These are phyloP conservation scores for Plectosphaerella cucumerina DNA, from an alignment of 2,329 filamentous ascomycete species.

Conservation along the genomic window DNA sequence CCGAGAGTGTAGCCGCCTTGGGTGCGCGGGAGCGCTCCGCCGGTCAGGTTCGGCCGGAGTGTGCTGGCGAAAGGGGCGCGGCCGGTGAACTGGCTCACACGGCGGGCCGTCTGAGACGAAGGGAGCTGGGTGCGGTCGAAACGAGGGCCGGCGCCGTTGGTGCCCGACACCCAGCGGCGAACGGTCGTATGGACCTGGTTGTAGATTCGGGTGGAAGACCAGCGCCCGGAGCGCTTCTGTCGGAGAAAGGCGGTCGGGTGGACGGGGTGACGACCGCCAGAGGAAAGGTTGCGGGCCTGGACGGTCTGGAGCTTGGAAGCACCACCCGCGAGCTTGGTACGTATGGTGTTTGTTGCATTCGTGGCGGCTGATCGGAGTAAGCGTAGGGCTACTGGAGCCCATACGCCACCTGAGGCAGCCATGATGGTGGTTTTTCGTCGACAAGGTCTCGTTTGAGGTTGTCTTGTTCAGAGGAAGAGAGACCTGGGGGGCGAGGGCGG, in stretches of 20 bases:
- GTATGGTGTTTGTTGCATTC: slow-evolving; percentile 47
- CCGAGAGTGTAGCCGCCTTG: slow-evolving; percentile 81
- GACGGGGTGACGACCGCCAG: slow-evolving; percentile 43
- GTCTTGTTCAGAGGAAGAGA: slow-evolving; percentile 4
- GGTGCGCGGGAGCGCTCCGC: slow-evolving; percentile 76
- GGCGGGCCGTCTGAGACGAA: slow-evolving; percentile 43
- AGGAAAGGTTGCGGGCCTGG: slow-evolving; percentile 31
- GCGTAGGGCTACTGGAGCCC: slow-evolving; percentile 52
- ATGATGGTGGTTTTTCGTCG: slow-evolving; percentile 33
- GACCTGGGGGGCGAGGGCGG: neutral
- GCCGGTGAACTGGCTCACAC: slow-evolving; percentile 59
- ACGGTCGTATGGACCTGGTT: slow-evolving; percentile 39
- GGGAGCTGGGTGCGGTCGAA: slow-evolving; percentile 47
- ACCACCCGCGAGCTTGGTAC: slow-evolving; percentile 45
- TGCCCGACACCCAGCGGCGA: slow-evolving; percentile 46
- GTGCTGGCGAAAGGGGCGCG: slow-evolving; percentile 84
- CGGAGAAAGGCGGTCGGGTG: slow-evolving; percentile 47
- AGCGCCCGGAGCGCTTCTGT: slow-evolving; percentile 41
- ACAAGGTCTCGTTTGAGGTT: neutral
- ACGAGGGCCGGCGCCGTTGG: slow-evolving; percentile 24
- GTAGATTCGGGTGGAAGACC: slow-evolving; percentile 41
- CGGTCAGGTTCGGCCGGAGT: slow-evolving; percentile 87
- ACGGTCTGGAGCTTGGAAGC: slow-evolving; percentile 38
- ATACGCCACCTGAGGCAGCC: slow-evolving; percentile 53
- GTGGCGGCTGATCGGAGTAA: slow-evolving; percentile 48